Base-by-base conservation (phyloP, 352 stramenopile species). In the Phytophthora capsici region DNA sequence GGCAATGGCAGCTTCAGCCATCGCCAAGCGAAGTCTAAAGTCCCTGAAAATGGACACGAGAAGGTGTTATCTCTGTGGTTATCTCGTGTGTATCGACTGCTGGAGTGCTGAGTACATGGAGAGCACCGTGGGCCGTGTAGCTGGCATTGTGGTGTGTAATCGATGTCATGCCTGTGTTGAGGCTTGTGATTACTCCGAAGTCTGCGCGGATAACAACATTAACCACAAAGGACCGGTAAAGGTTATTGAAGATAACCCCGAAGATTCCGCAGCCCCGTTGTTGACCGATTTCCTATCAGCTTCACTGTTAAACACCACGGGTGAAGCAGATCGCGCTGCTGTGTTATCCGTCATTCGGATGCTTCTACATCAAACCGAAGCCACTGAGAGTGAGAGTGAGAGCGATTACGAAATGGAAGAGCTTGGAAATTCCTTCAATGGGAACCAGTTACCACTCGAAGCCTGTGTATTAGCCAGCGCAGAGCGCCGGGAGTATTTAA, bases 401-500 rank as follows among this genome's bases (percentile, higher is more conserved):
- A 47, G 14, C 26, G 46, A 62, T 7, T 43, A 47, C 20, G 38
- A 50, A 4, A 10, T 74, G 9, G n/a, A 56, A 23, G 28, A 63
- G 6, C 30, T 74, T 1, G 45, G 20, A 12, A 48, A 34, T 4
- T 74, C 53, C 47, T 34, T 74, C 36, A 38, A 77, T 6, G 28
- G 62, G 16, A 50, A 44, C 2, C 53, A 60, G 38, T 40, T 71
- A 2, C 66, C 66, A 23, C 49, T 74, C 1, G 44, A 69, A 13
- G 17, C 67, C 0, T 82, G 73, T 20, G 46, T 70, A 1, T 26
- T 89, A 1, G 73, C 77, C 19, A 86, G 72, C 40, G 66, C 64
- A 8, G 61, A 75, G 9, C 41, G 50, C 4, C 71, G 82, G 9
- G 47, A 37, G 0, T 90, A 88, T 63, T 34, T 71, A 17, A 56